Evolutionary conservation across 2,329 filamentous ascomycete genomes (phyloP), one percentile per base, ranked within the genome.

Genomic region (Waltergamsia citrina): DNA sequence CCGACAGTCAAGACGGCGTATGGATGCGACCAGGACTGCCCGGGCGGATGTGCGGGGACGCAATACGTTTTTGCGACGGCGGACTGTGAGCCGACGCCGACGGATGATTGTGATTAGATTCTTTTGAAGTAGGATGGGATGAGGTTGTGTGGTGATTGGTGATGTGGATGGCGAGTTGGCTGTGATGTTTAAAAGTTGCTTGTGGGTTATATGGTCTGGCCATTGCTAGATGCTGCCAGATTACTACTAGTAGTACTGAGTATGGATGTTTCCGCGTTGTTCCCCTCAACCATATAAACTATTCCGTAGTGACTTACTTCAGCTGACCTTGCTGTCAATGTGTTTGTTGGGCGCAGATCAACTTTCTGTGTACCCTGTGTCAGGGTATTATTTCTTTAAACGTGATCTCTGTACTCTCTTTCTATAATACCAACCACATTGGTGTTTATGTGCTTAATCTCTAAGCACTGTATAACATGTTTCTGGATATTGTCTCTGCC

Each of bases 1-100:
- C 41, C 50, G 8, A 60, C 56, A 2, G 43, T 49, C 2, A 46
- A 45, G 4, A 41, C 49, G 7, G 43, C 43, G 14, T 54, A 46
- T 25, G 43, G 46, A 0, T 60, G 57, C 38, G 40, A 35, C 3
- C 29, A 36, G 3, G 18, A 24, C 5, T 50, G 49, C 30, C 44
- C 42, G 1, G 39, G 39, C 3, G 44, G 48, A 0, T 60, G 57
- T 32, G 38, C 35, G 14, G 50, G 50, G n/a, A 42, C 53, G 0
- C 43, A 46, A 23, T 59, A 49, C 38, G 41, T 45, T 3, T 39
- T 38, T 24, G 44, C 43, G 32, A 49, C 45, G 20, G 43, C 25
- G 17, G 32, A 11, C 20, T 27, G 32, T 7, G 17, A 22, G 17
- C 14, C n/a, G 16, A 16, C 10, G 9, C 17, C 32, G 23, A 25